Evolutionary conservation across 139 green algal genomes (phyloP).

Genomic region (Coelastrella sp.): DNA sequence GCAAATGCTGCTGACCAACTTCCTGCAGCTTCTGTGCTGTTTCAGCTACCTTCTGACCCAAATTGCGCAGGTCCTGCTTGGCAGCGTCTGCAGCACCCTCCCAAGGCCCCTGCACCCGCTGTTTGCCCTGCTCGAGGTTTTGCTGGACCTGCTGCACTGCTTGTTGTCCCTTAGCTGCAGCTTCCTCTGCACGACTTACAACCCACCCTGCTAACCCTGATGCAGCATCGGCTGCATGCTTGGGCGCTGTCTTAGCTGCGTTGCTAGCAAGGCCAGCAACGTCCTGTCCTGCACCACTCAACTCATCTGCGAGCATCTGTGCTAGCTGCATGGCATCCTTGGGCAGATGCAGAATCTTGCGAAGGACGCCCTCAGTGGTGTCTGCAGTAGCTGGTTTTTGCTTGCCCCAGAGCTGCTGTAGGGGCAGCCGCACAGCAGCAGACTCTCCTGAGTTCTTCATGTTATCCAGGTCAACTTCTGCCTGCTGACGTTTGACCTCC

Average conservation of each 20-base stretch:
- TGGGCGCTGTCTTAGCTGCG: neutral
- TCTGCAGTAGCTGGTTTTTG: neutral
- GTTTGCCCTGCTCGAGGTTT: neutral
- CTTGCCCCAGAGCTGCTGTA: neutral
- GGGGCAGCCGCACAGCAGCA: neutral
- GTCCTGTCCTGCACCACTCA: neutral
- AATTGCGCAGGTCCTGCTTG: too few species aligned
- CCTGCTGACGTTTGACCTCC: neutral
- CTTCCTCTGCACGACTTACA: neutral
- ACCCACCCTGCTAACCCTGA: neutral
- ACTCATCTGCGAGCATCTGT: conserved; percentile 5
- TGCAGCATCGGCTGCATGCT: neutral
- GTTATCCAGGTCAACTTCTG: neutral
- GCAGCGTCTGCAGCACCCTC: neutral
- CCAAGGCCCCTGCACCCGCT: neutral
- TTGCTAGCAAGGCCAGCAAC: neutral
- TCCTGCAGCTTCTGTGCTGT: neutral
- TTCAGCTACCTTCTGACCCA: too few species aligned
- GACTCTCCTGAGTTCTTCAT: neutral
- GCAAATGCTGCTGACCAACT: neutral
- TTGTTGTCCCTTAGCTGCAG: neutral
- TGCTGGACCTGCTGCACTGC: neutral
- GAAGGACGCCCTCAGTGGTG: too few species aligned
- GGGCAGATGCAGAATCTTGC: neutral
- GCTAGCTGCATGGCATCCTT: neutral